Percentiles rank a stretch among this genome's conserved stretches.
Conservation (phyloP, 257 asterid species). For the Lantana camara region DNA sequence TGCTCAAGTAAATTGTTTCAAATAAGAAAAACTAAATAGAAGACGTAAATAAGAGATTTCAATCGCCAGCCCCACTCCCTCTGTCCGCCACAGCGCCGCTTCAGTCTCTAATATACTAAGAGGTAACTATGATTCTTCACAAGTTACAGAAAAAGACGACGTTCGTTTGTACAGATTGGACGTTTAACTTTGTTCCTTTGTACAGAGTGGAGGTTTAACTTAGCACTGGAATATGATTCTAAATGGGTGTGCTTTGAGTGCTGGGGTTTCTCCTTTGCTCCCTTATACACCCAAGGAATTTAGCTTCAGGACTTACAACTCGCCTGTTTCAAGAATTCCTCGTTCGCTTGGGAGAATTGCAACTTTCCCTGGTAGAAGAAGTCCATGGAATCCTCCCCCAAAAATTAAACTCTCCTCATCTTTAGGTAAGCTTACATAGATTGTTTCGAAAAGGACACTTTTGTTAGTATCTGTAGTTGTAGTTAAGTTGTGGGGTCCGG, state of each 20-base stretch:
- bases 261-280: slow-evolving; percentile 39
- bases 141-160: too few species aligned
- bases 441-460: neutral
- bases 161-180: too few species aligned
- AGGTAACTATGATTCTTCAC: too few species aligned
- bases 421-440: slow-evolving; percentile 44
- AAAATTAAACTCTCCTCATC: slow-evolving; percentile 24
- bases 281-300: slow-evolving; percentile 37
- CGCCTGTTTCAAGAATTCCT: slow-evolving; percentile 28
- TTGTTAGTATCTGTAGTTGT: too few species aligned
- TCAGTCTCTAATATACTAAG: too few species aligned
- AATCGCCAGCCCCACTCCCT: too few species aligned
- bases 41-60: too few species aligned
- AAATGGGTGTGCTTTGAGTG: slow-evolving; percentile 43
- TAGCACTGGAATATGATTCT: slow-evolving; percentile 51
- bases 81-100: too few species aligned
- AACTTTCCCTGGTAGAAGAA: slow-evolving; percentile 28
- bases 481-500: too few species aligned
- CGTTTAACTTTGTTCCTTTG: neutral
- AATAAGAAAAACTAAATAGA: too few species aligned
- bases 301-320: slow-evolving; percentile 29
- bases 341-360: slow-evolving; percentile 25
- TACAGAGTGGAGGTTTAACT: slow-evolving; percentile 31
- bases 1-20: too few species aligned
- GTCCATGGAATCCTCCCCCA: slow-evolving; percentile 30